phyloP scores from a whole-genome alignment of 2,329 filamentous ascomycete species.

The Fusarium nisikadoi region DNA sequence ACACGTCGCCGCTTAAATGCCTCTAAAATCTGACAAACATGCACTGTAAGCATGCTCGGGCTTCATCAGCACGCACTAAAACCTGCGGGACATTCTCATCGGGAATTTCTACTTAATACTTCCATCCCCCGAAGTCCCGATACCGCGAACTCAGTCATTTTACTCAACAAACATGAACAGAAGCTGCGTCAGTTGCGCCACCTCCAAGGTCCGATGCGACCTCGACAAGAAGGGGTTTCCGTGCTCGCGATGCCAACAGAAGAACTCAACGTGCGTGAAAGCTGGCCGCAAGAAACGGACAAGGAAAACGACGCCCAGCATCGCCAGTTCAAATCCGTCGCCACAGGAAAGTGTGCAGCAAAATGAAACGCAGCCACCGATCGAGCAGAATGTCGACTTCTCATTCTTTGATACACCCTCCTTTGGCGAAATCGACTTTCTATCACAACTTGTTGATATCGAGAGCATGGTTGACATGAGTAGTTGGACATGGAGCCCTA shows the following conservation, averaged over 20 bases:
- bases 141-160: rapidly evolving
- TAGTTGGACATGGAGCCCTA: background rate
- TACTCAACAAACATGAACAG: background rate
- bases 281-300: background rate
- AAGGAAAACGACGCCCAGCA: background rate
- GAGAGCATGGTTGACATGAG: background rate
- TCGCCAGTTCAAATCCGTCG: background rate
- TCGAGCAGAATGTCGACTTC: background rate
- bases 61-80: background rate
- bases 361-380: background rate
- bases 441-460: background rate
- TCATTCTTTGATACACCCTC: background rate
- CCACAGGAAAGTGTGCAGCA: rapidly evolving
- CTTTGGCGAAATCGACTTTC: background rate
- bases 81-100: background rate
- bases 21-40: background rate
- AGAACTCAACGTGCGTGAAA: background rate
- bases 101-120: background rate
- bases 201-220: background rate
- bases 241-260: background rate
- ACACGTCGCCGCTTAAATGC: no score
- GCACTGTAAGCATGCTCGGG: background rate
- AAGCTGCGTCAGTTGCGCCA: background rate
- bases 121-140: background rate
- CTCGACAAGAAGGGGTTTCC: background rate